Evolutionary conservation across 768 basidiomycete genomes (phyloP).

Genomic region (Wakefieldia striispora): DNA sequence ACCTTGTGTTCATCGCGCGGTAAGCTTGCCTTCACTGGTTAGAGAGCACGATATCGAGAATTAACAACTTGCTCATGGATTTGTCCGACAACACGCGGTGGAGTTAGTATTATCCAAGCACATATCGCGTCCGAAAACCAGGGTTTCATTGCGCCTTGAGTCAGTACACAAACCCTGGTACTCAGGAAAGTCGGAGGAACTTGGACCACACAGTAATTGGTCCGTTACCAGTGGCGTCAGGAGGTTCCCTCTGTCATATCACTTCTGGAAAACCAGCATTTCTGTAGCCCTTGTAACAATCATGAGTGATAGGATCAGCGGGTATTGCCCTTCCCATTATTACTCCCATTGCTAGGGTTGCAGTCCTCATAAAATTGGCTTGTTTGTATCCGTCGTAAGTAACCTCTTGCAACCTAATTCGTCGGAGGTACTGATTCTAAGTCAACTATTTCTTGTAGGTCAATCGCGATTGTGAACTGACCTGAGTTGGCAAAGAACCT

Average conservation of each 20-base stretch:
- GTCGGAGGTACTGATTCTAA: too few species aligned
- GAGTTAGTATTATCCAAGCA: neutral
- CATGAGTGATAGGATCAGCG: neutral
- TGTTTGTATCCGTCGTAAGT: slow-evolving; percentile 4
- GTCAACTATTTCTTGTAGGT: neutral
- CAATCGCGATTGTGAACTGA: too few species aligned
- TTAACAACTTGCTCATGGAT: neutral
- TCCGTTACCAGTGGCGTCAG: neutral
- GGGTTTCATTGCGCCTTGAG: neutral
- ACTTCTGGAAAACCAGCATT: neutral
- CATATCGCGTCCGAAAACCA: neutral
- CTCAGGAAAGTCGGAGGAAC: neutral
- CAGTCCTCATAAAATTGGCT: neutral
- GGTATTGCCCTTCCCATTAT: neutral
- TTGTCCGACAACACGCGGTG: neutral
- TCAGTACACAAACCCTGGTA: neutral
- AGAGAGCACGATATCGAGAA: too few species aligned
- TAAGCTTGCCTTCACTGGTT: too few species aligned
- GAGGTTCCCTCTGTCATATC: neutral
- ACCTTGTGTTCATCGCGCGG: too few species aligned
- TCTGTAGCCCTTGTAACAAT: slow-evolving; percentile 4
- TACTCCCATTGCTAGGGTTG: neutral
- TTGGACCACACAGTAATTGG: neutral
- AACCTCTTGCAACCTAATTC: neutral
- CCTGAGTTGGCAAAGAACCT: too few species aligned